Evolutionary conservation across 805 yeast species (phyloP), one percentile per base, ranked within the genome.

Genomic region (Jamesozyma piceae): DNA sequence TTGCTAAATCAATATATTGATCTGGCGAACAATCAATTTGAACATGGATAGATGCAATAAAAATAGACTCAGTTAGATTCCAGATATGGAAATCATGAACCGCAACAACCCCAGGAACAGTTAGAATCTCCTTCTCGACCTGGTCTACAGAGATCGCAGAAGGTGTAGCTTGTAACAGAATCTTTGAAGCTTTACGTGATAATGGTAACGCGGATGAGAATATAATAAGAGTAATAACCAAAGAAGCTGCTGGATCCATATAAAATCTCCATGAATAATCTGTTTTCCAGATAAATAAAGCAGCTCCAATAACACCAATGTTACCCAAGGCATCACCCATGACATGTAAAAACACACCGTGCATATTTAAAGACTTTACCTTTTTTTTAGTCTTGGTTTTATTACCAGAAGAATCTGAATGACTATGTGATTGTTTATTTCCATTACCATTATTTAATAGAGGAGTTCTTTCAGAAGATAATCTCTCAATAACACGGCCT

Each of bases 81-180:
- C 98, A 90, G 45, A 90, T 81, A 63, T 90, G 98, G 71, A 90
- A 80, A 64, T 90, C 97, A 62, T 90, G 98, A 27, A 92, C 80
- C 1, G 94, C 83, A 43, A 75, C 72, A 41, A 90, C 90, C 18
- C 89, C 84, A 1, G 77, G 74, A 19, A 92, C 69, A 15, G 74
- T 65, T 29, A 77, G 63, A 36, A 90, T 81, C 47, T 83, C 85
- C 39, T 71, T 67, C 45, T 80, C 75, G 37, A 92, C 85, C 27
- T 73, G 73, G 48, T 82, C 82, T 17, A 94, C 80, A 52, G 87
- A 78, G 43, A 92, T 71, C 32, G 80, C 72, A n/a, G 80, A 72
- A 18, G 98, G 98, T 1, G 95, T 84, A 1, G 95, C 97, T 65
- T 90, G 97, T 44, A 90, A 69, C 48, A 90, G 71, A 47, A 90